Percentiles rank a stretch among this genome's conserved stretches.
Conservation (phyloP, 768 basidiomycete species). For the Serendipita sp. region DNA sequence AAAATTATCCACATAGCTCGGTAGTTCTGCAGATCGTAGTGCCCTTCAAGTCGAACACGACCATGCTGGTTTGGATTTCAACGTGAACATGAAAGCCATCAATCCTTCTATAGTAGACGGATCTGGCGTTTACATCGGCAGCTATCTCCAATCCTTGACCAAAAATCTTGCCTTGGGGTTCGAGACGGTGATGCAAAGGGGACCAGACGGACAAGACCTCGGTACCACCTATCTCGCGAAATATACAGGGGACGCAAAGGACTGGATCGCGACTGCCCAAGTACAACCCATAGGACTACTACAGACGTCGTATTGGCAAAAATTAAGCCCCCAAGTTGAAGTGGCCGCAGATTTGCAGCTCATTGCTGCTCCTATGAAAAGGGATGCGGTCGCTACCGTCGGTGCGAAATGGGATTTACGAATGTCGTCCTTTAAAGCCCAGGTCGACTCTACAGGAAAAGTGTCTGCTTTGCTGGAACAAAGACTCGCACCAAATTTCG, state of each 20-base stretch:
- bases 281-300: constrained; percentile 67
- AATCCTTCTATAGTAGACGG: constrained; percentile 81
- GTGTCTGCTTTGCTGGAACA: constrained; percentile 91
- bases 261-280: constrained; percentile 89
- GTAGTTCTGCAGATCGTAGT: constrained; percentile 44
- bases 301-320: constrained; percentile 93
- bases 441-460: constrained; percentile 88
- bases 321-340: constrained; percentile 86
- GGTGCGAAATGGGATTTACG: constrained; percentile 96
- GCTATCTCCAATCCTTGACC: neutral
- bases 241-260: constrained; percentile 50
- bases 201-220: constrained; percentile 52
- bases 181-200: constrained; percentile 72
- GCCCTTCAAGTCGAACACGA: constrained; percentile 94
- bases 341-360: constrained; percentile 89
- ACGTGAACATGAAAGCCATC: constrained; percentile 68
- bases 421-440: constrained; percentile 84
- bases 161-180: constrained; percentile 49
- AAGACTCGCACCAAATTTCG: constrained; percentile 86
- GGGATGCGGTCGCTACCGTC: constrained; percentile 71
- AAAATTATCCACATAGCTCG: neutral
- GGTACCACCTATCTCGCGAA: constrained; percentile 68
- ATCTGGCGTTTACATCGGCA: constrained; percentile 58
- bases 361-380: constrained; percentile 56
- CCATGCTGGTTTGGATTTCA: constrained; percentile 73